Conservation (phyloP, 176 grass and related monocot genomes). For the Triticum timopheevii region DNA sequence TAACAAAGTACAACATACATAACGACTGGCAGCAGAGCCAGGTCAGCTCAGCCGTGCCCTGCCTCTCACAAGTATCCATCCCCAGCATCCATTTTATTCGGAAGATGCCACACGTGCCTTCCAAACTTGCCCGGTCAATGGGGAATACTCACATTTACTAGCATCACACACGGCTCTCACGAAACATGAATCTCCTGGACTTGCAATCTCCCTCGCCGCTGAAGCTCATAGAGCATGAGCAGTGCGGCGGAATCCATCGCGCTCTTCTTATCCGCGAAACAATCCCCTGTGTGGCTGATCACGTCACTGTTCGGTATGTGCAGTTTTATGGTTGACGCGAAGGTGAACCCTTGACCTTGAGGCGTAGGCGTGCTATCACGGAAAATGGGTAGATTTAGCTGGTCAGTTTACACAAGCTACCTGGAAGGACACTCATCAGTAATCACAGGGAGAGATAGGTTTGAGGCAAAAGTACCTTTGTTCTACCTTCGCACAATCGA, state of each 20-base stretch:
- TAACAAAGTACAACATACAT: background rate
- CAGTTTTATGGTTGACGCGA: constrained; percentile 60
- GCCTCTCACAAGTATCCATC: background rate
- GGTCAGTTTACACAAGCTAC: constrained; percentile 5
- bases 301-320: constrained; percentile 53
- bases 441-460: background rate
- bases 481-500: constrained; percentile 49
- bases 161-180: background rate
- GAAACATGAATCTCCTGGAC: constrained; percentile 42
- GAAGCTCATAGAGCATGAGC: constrained; percentile 74
- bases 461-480: constrained; percentile 48
- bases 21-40: background rate
- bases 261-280: constrained; percentile 67
- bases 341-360: constrained; percentile 44
- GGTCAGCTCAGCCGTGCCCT: background rate
- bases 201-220: constrained; percentile 44
- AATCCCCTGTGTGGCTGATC: constrained; percentile 59
- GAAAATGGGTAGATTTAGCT: background rate
- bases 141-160: background rate
- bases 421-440: background rate
- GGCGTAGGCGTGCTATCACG: background rate
- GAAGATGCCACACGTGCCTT: background rate
- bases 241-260: constrained; percentile 77
- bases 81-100: background rate
- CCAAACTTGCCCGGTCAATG: background rate